These are phyloP conservation scores for Strobilomyces dryophilus DNA, from an alignment of 768 basidiomycete genomes.

Conservation along the genomic window DNA sequence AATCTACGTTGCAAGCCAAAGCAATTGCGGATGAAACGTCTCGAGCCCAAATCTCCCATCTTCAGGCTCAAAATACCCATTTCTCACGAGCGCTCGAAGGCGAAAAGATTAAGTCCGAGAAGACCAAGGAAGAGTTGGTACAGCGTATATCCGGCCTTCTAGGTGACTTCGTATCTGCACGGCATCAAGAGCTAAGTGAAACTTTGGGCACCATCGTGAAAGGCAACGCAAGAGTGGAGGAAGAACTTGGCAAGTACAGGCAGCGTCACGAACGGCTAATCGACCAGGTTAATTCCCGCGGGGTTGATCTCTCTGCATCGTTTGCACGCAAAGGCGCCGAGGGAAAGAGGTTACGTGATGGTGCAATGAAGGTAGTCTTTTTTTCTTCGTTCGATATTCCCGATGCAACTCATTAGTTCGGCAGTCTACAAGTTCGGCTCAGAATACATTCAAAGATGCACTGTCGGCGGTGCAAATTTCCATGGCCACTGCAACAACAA, in stretches of 20 bases:
- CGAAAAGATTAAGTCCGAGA: slow-evolving; percentile 64
- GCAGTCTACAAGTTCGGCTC: slow-evolving; percentile 41
- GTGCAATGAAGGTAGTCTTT: slow-evolving; percentile 50
- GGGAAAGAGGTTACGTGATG: slow-evolving; percentile 52
- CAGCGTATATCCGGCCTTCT: slow-evolving; percentile 70
- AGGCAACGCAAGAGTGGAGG: slow-evolving; percentile 54
- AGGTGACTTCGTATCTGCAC: slow-evolving; percentile 62
- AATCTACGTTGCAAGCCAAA: slow-evolving; percentile 47
- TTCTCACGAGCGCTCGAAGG: slow-evolving; percentile 57
- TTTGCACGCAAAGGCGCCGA: slow-evolving; percentile 48
- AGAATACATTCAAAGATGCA: slow-evolving; percentile 38
- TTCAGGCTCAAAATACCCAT: slow-evolving; percentile 67
- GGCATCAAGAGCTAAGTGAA: slow-evolving; percentile 62
- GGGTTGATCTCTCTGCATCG: slow-evolving; percentile 36
- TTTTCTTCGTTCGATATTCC: not conserved
- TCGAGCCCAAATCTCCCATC: slow-evolving; percentile 51
- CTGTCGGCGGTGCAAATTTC: slow-evolving; percentile 43
- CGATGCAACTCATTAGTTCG: slow-evolving; percentile 11
- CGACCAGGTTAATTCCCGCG: slow-evolving; percentile 38
- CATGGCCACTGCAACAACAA: slow-evolving; percentile 43
- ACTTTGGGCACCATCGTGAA: slow-evolving; percentile 50
- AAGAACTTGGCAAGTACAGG: slow-evolving; percentile 43
- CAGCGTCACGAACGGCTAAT: slow-evolving; percentile 47
- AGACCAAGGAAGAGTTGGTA: slow-evolving; percentile 69
- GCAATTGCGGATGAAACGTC: slow-evolving; percentile 43